Percentiles rank a stretch among this genome's conserved stretches.
Evolutionary conservation across 1,284 basidiomycete genomes (phyloP).

Genomic region (Sporisorium scitamineum): DNA sequence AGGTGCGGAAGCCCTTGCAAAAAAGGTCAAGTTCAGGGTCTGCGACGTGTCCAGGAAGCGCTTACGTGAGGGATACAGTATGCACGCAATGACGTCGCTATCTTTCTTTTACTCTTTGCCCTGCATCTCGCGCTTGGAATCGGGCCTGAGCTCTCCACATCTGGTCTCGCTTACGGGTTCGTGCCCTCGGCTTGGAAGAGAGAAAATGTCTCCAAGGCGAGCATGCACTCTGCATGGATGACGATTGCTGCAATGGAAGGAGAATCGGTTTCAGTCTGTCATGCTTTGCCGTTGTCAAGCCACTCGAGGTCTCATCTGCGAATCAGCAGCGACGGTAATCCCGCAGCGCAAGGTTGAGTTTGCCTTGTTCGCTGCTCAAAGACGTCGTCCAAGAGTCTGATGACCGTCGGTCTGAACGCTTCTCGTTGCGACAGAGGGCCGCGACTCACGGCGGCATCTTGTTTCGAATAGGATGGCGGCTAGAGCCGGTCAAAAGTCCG

Average conservation of each 20-base stretch:
- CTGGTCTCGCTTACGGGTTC: background rate
- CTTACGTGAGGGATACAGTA: conserved; percentile 1
- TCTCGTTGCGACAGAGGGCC: no score
- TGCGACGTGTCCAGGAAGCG: background rate
- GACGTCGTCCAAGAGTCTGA: background rate
- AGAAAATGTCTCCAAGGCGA: background rate
- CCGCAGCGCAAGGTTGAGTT: background rate
- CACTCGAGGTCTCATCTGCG: background rate
- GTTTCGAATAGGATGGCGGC: background rate
- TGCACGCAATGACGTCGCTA: conserved; percentile 4
- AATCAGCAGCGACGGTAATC: background rate
- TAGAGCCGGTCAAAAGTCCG: background rate
- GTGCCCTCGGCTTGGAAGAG: background rate
- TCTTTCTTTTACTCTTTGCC: background rate
- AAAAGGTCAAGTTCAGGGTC: background rate
- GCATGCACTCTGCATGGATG: conserved; percentile 5
- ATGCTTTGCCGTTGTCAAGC: conserved; percentile 2
- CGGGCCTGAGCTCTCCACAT: background rate
- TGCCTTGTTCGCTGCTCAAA: background rate
- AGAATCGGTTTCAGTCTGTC: conserved; percentile 7
- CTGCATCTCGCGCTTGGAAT: background rate
- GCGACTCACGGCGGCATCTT: background rate
- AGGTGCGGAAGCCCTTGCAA: background rate
- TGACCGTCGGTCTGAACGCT: no score
- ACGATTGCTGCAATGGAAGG: background rate